These are phyloP conservation scores for Sporothrix pallida DNA, from an alignment of 2,329 filamentous ascomycete species.

Conservation along the genomic window DNA sequence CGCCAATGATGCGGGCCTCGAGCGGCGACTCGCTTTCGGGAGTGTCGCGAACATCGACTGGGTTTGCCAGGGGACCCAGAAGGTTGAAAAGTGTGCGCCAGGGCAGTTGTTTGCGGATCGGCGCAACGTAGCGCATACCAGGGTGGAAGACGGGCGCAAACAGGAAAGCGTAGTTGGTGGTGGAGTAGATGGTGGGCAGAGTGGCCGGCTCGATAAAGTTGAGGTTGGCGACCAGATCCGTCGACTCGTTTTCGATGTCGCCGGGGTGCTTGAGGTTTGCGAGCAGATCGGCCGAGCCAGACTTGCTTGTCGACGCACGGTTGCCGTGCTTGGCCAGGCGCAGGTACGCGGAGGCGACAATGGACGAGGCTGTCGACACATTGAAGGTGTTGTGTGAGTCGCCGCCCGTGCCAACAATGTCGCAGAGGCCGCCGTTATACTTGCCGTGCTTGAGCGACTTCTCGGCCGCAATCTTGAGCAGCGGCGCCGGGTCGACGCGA, in stretches of 20 bases:
- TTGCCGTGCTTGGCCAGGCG: conserved; percentile 96
- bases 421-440: conserved; percentile 85
- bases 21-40: conserved; percentile 47
- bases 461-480: conserved; percentile 65
- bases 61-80: conserved; percentile 89
- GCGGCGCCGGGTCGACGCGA: conserved; percentile 67
- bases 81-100: conserved; percentile 98
- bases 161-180: conserved; percentile 91
- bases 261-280: conserved; percentile 68
- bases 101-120: conserved; percentile 84
- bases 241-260: conserved; percentile 37
- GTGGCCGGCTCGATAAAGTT: conserved; percentile 73
- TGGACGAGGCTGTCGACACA: conserved; percentile 92
- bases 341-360: conserved; percentile 83
- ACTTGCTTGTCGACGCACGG: conserved; percentile 91
- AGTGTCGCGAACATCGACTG: conserved; percentile 67
- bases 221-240: conserved; percentile 69
- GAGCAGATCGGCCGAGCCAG: conserved; percentile 91
- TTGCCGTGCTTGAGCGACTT: conserved; percentile 69
- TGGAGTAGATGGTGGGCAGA: conserved; percentile 73
- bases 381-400: conserved; percentile 99
- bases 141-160: conserved; percentile 97
- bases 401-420: conserved; percentile 96
- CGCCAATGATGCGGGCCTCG: conserved; percentile 91
- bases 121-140: conserved; percentile 87